These are phyloP conservation scores for Aeminium ludgeri DNA, from an alignment of 495 filamentous ascomycete genomes.

Conservation along the genomic window DNA sequence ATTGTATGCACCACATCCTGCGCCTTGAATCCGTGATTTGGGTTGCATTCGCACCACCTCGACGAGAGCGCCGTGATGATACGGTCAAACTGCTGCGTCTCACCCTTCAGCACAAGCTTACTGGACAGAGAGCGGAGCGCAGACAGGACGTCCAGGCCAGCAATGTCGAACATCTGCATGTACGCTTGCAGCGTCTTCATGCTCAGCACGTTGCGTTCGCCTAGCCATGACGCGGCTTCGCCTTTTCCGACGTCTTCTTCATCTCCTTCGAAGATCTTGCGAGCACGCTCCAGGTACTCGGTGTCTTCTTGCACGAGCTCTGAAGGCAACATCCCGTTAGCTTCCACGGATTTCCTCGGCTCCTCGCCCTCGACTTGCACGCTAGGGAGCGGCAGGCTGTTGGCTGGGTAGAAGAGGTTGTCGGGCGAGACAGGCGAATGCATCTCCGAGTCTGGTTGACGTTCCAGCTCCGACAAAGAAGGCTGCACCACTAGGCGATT, in stretches of 20 bases:
- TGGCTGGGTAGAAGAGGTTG: slow-evolving; percentile 31
- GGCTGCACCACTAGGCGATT: too few species aligned
- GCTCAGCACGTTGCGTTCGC: slow-evolving; percentile 51
- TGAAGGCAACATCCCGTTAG: neutral
- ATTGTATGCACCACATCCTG: slow-evolving; percentile 93
- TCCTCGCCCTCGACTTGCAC: slow-evolving; percentile 29
- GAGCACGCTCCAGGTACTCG: slow-evolving; percentile 57
- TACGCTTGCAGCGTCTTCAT: slow-evolving; percentile 61
- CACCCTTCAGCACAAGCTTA: slow-evolving; percentile 69
- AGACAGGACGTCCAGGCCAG: slow-evolving; percentile 60
- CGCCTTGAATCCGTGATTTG: slow-evolving; percentile 83
- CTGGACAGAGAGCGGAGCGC: slow-evolving; percentile 67
- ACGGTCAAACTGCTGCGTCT: slow-evolving; percentile 93
- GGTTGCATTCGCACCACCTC: slow-evolving; percentile 89
- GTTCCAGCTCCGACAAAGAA: too few species aligned
- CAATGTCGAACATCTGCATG: slow-evolving; percentile 81
- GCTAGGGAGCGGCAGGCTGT: slow-evolving; percentile 29
- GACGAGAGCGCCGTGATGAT: slow-evolving; percentile 76
- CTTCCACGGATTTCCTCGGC: slow-evolving; percentile 7
- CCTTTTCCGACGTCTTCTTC: slow-evolving; percentile 62
- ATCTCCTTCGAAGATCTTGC: slow-evolving; percentile 70
- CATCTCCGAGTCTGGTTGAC: too few species aligned
- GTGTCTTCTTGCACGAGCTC: slow-evolving; percentile 2
- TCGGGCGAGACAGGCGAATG: slow-evolving; percentile 30
- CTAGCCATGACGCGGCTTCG: slow-evolving; percentile 76